These are phyloP conservation scores for Pharus latifolius DNA, from an alignment of 176 grass and related monocot species.

Conservation along the genomic window DNA sequence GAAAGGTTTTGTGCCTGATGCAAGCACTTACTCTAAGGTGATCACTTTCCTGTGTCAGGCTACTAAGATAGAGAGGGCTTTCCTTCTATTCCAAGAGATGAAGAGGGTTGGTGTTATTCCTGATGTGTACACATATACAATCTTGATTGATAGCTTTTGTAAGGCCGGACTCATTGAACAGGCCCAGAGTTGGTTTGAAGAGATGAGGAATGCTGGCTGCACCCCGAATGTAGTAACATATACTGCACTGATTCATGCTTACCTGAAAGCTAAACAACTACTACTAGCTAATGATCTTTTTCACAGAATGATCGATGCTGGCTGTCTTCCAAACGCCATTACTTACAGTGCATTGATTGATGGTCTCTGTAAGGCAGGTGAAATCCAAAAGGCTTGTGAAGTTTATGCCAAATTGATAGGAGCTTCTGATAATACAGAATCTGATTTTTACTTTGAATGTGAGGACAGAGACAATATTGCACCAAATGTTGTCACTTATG, in stretches of 20 bases:
- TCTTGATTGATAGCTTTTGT: conserved; percentile 95
- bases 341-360: conserved; percentile 90
- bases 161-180: conserved; percentile 81
- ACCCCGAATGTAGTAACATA: conserved; percentile 82
- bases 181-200: conserved; percentile 60
- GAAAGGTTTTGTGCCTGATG: conserved; percentile 88
- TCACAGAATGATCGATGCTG: conserved; percentile 56
- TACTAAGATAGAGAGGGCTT: conserved; percentile 63
- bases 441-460: conserved; percentile 51
- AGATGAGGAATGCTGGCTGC: conserved; percentile 65
- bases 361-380: conserved; percentile 80
- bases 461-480: conserved; percentile 6
- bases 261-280: conserved; percentile 72
- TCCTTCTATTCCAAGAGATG: conserved; percentile 95
- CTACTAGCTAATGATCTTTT: conserved; percentile 64
- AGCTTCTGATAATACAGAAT: conserved; percentile 35
- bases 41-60: conserved; percentile 68
- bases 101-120: conserved; percentile 53
- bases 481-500: conserved; percentile 93
- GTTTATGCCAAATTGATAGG: conserved; percentile 68
- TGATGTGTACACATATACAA: conserved; percentile 94
- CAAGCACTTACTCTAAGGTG: conserved; percentile 70
- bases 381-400: conserved; percentile 62
- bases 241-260: conserved; percentile 92
- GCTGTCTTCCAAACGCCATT: conserved; percentile 66